Percentiles rank a stretch among this genome's conserved stretches.
Conservation (phyloP, 257 asterid genomes). For the Solanum peruvianum region DNA sequence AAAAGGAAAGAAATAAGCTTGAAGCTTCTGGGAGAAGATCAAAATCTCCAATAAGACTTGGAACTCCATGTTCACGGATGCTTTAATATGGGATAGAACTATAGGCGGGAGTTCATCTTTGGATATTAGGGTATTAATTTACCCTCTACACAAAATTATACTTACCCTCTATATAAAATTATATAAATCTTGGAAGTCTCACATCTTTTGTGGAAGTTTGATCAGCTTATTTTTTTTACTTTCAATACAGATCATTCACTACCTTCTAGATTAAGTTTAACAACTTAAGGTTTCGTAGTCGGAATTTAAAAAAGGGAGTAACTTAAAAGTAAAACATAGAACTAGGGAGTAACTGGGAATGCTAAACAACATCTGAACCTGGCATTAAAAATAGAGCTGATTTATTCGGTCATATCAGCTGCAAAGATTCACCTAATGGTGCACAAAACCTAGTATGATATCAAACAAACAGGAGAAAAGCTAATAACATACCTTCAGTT, state of each 20-base stretch:
- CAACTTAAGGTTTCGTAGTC: background rate
- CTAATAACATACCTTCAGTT: constrained; percentile 56
- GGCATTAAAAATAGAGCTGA: background rate
- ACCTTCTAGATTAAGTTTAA: background rate
- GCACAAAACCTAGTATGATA: background rate
- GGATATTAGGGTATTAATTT: background rate
- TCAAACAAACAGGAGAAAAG: background rate
- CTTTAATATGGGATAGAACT: background rate
- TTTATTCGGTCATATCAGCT: background rate
- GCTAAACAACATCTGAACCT: background rate
- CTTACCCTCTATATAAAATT: background rate
- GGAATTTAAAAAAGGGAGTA: background rate
- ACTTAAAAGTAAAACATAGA: background rate
- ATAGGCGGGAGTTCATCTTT: background rate
- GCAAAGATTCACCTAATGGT: background rate
- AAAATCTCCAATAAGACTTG: background rate
- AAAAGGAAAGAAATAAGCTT: background rate
- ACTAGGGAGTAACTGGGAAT: background rate
- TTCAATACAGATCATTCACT: background rate
- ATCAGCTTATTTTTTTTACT: background rate
- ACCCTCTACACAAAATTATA: background rate
- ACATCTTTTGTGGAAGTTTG: background rate
- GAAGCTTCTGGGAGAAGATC: background rate
- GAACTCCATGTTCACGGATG: background rate
- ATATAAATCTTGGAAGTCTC: background rate